A percentile compares a stretch with the other conserved stretches of the same genome.
Evolutionary conservation across 208 protist genomes (phyloP).

Genomic region (Naegleria lovaniensis): DNA sequence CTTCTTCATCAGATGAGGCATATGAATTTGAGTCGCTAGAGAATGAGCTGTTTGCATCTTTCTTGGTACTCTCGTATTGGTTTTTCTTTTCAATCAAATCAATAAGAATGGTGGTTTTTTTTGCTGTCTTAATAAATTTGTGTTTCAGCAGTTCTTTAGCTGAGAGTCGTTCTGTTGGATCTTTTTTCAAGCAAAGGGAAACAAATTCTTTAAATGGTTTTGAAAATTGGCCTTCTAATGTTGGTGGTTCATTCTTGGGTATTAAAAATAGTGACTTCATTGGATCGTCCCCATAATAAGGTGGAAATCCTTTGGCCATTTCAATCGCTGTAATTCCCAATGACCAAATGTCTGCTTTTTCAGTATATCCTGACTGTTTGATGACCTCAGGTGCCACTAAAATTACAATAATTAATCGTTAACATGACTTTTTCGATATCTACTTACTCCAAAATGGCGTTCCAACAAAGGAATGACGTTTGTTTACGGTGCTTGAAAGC

Average conservation of each 20-base stretch:
- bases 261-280: conserved; percentile 59
- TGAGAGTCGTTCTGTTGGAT: conserved; percentile 55
- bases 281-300: conserved; percentile 74
- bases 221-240: conserved; percentile 51
- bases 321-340: conserved; percentile 90
- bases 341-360: conserved; percentile 86
- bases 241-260: conserved; percentile 38
- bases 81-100: conserved; percentile 56
- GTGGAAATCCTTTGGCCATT: conserved; percentile 84
- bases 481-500: conserved; percentile 55
- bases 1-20: not conserved
- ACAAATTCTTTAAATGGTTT: conserved; percentile 68
- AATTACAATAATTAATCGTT: conserved; percentile 31
- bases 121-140: conserved; percentile 52
- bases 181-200: conserved; percentile 57
- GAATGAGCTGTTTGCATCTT: not conserved
- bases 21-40: no score
- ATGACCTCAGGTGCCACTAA: conserved; percentile 60
- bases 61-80: not conserved
- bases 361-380: conserved; percentile 62
- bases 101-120: conserved; percentile 47
- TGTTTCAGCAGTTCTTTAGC: conserved; percentile 69
- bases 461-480: conserved; percentile 76
- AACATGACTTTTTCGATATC: conserved; percentile 28
- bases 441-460: conserved; percentile 78